Evolutionary conservation across 371 early-diverging fungal genomes (phyloP), one percentile per base, ranked within the genome.

Genomic region (Zopfochytrium polystomum): DNA sequence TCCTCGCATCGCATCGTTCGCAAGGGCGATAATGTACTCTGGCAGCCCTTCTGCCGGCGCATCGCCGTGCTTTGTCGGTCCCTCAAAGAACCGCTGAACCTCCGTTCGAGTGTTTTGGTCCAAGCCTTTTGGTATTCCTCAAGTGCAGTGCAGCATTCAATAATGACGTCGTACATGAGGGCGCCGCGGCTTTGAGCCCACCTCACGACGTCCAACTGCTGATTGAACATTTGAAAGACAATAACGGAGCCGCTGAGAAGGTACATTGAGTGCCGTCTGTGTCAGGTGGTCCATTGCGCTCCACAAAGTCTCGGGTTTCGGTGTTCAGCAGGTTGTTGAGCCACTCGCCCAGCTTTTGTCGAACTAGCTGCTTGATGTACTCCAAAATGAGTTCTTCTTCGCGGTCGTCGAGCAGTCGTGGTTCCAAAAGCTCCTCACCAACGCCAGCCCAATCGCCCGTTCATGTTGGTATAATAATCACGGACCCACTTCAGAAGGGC

Each of bases 181-280:
- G 85, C 89, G 18, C 88, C 90, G n/a, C 90, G 86, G 1, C 91
- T 88, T 6, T 79, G 70, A 27, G 88, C 84, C 20, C 81, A 80
- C n/a, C n/a, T n/a, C 0, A 91, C 95, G 7, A 95, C 75, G 52
- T 93, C 92, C 35, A 98, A 85, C 66, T 96, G 96, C 76, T 96
- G 95, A 69, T 94, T 95, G 63, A 96, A 84, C 78, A 96, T 95
- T 71, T 95, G 90, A 72, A 95, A 96, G 66, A 95, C 77, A 52
- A 93, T 87, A 20, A 89, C 87, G 2, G 92, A 83, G 2, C 88
- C 90, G 15, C 87, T 75, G 52, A 93, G 80, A 20, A 88, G 80
- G 64, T 91, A 95, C 45, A 85, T 80, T 11, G 87, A 89, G 62
- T 87, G 20, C 81, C 79, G 58, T 89, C 88, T 64, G 77, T 75